phyloP scores from a whole-genome alignment of 768 basidiomycete genomes.

The Boletus reticulatus region DNA sequence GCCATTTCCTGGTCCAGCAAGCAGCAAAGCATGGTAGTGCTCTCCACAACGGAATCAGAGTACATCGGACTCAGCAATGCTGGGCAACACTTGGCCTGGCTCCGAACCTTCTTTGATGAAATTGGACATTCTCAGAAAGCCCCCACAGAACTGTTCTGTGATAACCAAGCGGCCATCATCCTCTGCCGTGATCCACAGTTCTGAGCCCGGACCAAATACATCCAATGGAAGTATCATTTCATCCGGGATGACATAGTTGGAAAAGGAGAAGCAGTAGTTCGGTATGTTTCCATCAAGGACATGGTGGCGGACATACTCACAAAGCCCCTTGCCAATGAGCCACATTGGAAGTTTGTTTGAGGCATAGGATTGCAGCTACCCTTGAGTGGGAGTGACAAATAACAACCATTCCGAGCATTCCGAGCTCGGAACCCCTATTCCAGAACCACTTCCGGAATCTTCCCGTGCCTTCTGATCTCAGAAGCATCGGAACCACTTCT shows the following conservation, averaged over 20 bases:
- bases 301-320: neutral
- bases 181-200: neutral
- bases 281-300: neutral
- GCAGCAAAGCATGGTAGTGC: too few relatives aligned
- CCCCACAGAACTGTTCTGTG: too few relatives aligned
- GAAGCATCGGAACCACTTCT: too few relatives aligned
- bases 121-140: neutral
- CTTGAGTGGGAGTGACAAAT: too few relatives aligned
- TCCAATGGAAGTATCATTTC: neutral
- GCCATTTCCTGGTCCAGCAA: neutral
- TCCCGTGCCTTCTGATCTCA: too few relatives aligned
- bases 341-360: too few relatives aligned
- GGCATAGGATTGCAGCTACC: too few relatives aligned
- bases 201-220: neutral
- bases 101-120: neutral
- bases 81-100: neutral
- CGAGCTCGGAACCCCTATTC: too few relatives aligned
- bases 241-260: neutral
- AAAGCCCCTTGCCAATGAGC: neutral
- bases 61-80: neutral
- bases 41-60: too few relatives aligned
- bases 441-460: too few relatives aligned
- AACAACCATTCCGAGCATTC: too few relatives aligned
- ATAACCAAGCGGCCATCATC: neutral
- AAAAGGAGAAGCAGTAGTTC: neutral